Evolutionary conservation across 768 basidiomycete species (phyloP).

Genomic region (Coprinopsis strossmayeri): DNA sequence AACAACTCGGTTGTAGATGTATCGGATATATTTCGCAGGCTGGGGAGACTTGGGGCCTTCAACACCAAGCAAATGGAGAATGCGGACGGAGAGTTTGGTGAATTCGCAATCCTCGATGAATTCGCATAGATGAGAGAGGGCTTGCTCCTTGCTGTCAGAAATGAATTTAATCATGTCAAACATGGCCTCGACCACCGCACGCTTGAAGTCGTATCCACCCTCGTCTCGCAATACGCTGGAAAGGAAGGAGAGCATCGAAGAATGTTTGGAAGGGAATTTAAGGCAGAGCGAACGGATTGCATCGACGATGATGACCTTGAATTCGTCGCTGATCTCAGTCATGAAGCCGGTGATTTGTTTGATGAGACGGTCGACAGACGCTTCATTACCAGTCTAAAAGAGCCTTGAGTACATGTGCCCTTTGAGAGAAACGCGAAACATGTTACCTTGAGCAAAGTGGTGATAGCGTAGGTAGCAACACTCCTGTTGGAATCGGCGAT

Average conservation of each 20-base stretch:
- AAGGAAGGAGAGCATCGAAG: conserved; percentile 94
- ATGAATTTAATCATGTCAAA: conserved; percentile 99
- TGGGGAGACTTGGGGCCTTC: conserved; percentile 96
- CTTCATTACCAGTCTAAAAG: conserved; percentile 91
- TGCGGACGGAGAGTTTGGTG: conserved; percentile 95
- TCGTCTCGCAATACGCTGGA: conserved; percentile 96
- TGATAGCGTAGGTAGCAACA: conserved; percentile 98
- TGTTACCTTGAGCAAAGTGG: conserved; percentile 86
- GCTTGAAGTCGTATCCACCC: conserved; percentile 99
- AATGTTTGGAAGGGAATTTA: conserved; percentile 97
- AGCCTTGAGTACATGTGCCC: conserved; percentile 2
- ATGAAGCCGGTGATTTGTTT: conserved; percentile 99
- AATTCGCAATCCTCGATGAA: conserved; percentile 99
- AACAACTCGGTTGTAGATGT: conserved; percentile 99
- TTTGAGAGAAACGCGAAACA: not conserved
- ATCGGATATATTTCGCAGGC: conserved; percentile 97
- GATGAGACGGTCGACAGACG: conserved; percentile 97
- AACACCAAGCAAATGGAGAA: conserved; percentile 89
- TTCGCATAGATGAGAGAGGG: conserved; percentile 95
- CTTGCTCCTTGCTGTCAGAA: conserved; percentile 91
- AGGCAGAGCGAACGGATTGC: conserved; percentile 97
- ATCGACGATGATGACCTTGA: conserved; percentile 99
- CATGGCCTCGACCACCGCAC: conserved; percentile 97
- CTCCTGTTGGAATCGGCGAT: conserved; percentile 94
- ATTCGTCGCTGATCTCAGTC: conserved; percentile 99